A percentile compares a stretch with the other conserved stretches of the same genome.
Conservation (phyloP, 352 stramenopile species). For the Globisporangium heterothallicum region DNA sequence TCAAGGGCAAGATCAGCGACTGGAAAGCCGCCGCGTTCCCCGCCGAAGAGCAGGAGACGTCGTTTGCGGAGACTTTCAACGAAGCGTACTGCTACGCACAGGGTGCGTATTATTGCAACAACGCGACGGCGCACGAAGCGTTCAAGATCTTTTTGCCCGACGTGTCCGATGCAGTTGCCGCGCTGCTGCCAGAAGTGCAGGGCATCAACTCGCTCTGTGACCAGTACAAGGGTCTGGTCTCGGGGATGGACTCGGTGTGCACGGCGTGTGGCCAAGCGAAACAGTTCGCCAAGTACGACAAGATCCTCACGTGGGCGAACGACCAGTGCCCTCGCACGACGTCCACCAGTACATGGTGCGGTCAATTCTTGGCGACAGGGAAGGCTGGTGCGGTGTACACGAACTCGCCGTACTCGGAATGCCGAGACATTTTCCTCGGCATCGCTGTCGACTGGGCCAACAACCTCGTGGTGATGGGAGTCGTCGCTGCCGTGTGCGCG, state of each 20-base stretch:
- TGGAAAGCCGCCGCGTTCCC: slow-evolving; percentile 59
- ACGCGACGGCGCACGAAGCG: slow-evolving; percentile 49
- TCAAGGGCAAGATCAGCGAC: slow-evolving; percentile 59
- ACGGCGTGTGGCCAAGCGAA: slow-evolving; percentile 43
- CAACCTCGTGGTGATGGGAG: slow-evolving; percentile 45
- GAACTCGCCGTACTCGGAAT: slow-evolving; percentile 72
- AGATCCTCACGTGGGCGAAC: slow-evolving; percentile 75
- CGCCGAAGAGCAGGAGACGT: slow-evolving; percentile 39
- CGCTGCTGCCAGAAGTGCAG: slow-evolving; percentile 51
- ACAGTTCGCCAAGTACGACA: slow-evolving; percentile 59
- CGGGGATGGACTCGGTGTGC: slow-evolving; percentile 39
- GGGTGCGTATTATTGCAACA: slow-evolving; percentile 81
- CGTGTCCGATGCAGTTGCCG: slow-evolving; percentile 24
- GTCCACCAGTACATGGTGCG: slow-evolving; percentile 56
- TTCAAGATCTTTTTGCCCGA: slow-evolving; percentile 61
- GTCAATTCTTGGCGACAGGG: slow-evolving; percentile 37
- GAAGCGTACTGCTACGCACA: slow-evolving; percentile 83
- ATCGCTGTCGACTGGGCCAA: slow-evolving; percentile 59
- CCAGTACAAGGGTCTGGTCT: slow-evolving; percentile 26
- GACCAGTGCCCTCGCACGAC: slow-evolving; percentile 61
- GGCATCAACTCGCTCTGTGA: slow-evolving; percentile 60
- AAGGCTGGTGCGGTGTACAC: slow-evolving; percentile 42
- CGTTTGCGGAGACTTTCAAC: slow-evolving; percentile 70
- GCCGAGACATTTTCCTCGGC: slow-evolving; percentile 58
- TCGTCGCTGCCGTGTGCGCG: slow-evolving; percentile 41